Conservation (phyloP, 2,329 filamentous ascomycete species). For the Grosmannia clavigera region DNA sequence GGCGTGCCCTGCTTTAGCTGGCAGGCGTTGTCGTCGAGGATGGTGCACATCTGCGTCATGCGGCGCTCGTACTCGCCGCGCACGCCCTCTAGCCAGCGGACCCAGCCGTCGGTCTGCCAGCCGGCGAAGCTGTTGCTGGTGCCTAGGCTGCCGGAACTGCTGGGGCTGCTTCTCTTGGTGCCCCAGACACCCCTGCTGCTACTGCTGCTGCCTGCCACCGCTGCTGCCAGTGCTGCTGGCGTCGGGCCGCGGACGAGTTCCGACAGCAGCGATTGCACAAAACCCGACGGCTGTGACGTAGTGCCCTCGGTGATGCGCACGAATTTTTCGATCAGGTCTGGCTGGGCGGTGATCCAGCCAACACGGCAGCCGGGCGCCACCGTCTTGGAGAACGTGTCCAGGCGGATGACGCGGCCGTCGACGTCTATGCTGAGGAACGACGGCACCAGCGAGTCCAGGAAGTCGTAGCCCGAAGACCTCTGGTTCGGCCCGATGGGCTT, state of each 20-base stretch:
- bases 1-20: constrained; percentile 51
- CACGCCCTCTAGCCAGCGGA: constrained; percentile 79
- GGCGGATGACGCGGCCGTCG: constrained; percentile 75
- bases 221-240: constrained; percentile 23
- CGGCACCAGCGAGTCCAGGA: constrained; percentile 71
- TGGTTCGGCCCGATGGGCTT: constrained; percentile 15
- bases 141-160: constrained; percentile 6
- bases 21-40: constrained; percentile 56
- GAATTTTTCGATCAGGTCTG: constrained; percentile 57
- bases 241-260: constrained; percentile 65
- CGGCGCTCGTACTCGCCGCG: constrained; percentile 73
- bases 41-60: constrained; percentile 67
- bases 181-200: neutral
- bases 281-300: constrained; percentile 79
- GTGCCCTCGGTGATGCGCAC: constrained; percentile 61
- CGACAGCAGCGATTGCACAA: constrained; percentile 73
- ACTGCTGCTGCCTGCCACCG: neutral
- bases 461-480: constrained; percentile 52
- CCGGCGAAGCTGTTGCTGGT: constrained; percentile 31
- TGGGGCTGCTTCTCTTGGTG: neutral
- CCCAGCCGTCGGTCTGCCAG: constrained; percentile 78
- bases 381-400: constrained; percentile 92
- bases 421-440: constrained; percentile 72
- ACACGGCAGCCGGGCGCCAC: constrained; percentile 80
- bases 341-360: constrained; percentile 83